Evolutionary conservation across 2,329 filamentous ascomycete species (phyloP), one percentile per base, ranked within the genome.

Genomic region (Ophiostoma sp.): DNA sequence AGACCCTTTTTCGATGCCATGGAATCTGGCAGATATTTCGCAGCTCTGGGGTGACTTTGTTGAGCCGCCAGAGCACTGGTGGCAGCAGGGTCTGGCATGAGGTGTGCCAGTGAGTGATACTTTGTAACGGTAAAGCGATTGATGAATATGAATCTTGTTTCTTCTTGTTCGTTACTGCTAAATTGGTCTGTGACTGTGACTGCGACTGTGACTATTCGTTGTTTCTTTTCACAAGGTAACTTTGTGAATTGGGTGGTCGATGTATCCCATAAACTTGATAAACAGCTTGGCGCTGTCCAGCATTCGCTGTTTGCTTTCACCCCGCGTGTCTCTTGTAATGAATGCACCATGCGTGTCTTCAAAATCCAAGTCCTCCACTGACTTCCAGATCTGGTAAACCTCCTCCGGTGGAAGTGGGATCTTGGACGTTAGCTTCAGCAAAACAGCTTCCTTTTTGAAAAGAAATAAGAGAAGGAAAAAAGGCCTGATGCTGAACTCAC

Each of bases 351-450:
- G 89, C 8, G 91, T 90, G 74, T 88, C 87, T 11, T 82, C 82
- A 77, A 94, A 94, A 0, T 89, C 84, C 73, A 89, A 87, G 6
- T 83, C 81, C 78, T 86, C 87, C 71, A 95, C 78, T 0, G 89
- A 84, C 25, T 83, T 81, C 92, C 92, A 95, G 82, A 95, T 95
- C 39, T 84, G 82, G 72, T 85, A 81, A 64, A 95, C 85, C 76
- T 90, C 90, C 0, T 85, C 83, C 0, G 91, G 89, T 0, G 86
- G 82, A 25, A 95, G 84, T 0, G 92, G 92, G n/a, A 95, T 94
- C 87, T 0, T 69, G 71, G 36, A 5, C 19, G 57, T 31, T 31
- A 19, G 6, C 17, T 36, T 17, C 12, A 48, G 45, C 15, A 48
- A 19, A 48, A n/a, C n/a, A n/a, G n/a, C n/a, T n/a, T n/a, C n/a